Evolutionary conservation across 2,329 filamentous ascomycete genomes (phyloP).

Genomic region (Eurotiales sp.): DNA sequence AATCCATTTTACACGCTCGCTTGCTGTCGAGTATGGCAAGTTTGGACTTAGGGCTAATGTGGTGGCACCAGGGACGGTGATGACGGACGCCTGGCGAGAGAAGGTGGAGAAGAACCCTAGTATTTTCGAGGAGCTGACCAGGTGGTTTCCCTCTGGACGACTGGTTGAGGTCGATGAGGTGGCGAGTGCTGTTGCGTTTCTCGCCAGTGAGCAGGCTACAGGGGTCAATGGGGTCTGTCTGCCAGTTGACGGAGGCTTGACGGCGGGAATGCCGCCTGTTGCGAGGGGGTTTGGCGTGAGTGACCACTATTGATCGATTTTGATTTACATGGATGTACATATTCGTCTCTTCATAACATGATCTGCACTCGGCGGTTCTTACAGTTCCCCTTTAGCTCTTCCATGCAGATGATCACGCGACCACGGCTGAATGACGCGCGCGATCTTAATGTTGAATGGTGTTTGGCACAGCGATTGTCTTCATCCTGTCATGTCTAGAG

Average conservation of each 20-base stretch:
- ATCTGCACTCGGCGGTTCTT: too few relatives aligned
- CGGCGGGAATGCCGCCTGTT: conserved; percentile 21
- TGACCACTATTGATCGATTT: conserved; percentile 15
- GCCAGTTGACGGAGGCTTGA: conserved; percentile 23
- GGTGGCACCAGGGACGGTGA: conserved; percentile 27
- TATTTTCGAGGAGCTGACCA: conserved; percentile 17
- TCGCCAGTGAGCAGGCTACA: conserved; percentile 8
- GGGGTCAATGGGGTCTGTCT: conserved; percentile 20
- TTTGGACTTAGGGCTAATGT: conserved; percentile 39
- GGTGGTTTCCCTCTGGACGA: conserved; percentile 23
- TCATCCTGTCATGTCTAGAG: too few relatives aligned
- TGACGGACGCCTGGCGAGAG: conserved; percentile 18
- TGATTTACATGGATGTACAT: too few relatives aligned
- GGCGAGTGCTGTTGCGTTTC: conserved; percentile 23
- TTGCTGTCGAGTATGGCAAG: conserved; percentile 30
- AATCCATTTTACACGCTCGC: conserved; percentile 37
- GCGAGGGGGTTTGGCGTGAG: conserved; percentile 20
- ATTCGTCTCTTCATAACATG: too few relatives aligned
- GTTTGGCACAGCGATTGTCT: too few relatives aligned
- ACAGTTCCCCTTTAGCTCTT: too few relatives aligned
- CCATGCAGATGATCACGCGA: too few relatives aligned
- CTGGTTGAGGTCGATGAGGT: conserved; percentile 23
- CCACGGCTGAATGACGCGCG: too few relatives aligned
- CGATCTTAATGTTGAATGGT: too few relatives aligned
- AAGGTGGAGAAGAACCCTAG: conserved; percentile 10